These are phyloP conservation scores for Pleurozium schreberi DNA, from an alignment of 225 moss, liverwort and hornwort species.

Conservation along the genomic window DNA sequence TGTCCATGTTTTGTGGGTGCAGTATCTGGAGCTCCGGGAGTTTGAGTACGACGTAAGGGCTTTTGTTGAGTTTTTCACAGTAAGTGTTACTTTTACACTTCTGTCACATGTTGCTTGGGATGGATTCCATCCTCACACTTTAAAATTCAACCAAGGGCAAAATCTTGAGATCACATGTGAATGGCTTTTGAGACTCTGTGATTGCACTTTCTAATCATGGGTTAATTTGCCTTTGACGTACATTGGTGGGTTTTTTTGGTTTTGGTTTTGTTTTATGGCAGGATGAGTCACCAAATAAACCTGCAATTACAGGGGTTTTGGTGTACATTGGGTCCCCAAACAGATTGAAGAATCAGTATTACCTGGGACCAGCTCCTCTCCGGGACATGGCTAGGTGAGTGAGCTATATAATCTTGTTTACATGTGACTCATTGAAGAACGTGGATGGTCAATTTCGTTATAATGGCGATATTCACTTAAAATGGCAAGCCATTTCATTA, in stretches of 20 bases:
- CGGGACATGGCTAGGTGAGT: conserved; percentile 73
- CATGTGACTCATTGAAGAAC: neutral
- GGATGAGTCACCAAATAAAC: conserved; percentile 47
- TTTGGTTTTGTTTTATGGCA: neutral
- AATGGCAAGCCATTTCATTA: no score
- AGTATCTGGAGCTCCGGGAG: conserved; percentile 88
- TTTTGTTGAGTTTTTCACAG: conserved; percentile 64
- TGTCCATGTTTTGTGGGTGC: neutral
- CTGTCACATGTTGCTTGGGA: neutral
- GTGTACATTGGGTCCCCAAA: conserved; percentile 74
- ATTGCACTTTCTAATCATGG: neutral
- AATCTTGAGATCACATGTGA: neutral
- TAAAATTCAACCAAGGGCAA: neutral
- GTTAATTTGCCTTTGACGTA: neutral
- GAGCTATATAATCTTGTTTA: neutral
- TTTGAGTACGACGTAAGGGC: conserved; percentile 60
- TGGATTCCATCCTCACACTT: neutral
- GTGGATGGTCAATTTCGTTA: no score
- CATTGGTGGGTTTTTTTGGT: neutral
- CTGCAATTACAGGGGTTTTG: conserved; percentile 56
- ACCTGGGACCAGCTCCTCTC: conserved; percentile 78
- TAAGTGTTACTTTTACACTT: neutral
- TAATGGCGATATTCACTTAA: no score
- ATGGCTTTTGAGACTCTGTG: neutral
- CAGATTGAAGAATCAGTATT: conserved; percentile 41